These are phyloP conservation scores for Mucuna pruriens DNA, from an alignment of 306 rosid genomes.

Conservation along the genomic window DNA sequence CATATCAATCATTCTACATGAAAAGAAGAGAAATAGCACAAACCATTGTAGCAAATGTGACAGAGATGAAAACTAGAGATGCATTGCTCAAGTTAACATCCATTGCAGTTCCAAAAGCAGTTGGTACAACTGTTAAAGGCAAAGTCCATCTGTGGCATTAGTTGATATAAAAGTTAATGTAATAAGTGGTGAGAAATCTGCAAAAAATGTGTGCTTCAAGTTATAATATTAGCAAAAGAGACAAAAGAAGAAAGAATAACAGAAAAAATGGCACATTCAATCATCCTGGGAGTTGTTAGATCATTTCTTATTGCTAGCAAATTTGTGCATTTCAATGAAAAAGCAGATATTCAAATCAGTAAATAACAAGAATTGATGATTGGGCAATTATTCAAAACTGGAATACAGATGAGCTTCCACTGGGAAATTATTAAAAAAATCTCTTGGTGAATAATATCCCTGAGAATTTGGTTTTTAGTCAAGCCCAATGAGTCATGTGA, in stretches of 20 bases:
- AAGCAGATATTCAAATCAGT: background rate
- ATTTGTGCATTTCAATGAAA: constrained; percentile 9
- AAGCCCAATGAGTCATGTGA: too few relatives aligned
- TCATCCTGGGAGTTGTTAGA: constrained; percentile 21
- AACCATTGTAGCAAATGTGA: constrained; percentile 99
- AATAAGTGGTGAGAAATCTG: constrained; percentile 40
- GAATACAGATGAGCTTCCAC: constrained; percentile 7
- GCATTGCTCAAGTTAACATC: constrained; percentile 95
- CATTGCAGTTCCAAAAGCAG: constrained; percentile 96
- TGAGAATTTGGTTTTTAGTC: background rate
- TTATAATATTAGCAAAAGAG: constrained; percentile 13
- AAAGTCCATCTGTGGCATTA: constrained; percentile 99
- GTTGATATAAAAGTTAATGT: constrained; percentile 93
- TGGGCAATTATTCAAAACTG: background rate
- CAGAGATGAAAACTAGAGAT: constrained; percentile 94
- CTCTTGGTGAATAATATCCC: background rate
- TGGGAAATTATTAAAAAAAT: background rate
- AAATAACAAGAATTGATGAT: constrained; percentile 14
- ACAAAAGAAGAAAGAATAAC: background rate
- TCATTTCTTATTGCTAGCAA: background rate
- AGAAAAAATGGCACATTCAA: constrained; percentile 25
- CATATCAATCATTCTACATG: constrained; percentile 15
- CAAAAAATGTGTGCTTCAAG: constrained; percentile 39
- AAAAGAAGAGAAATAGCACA: constrained; percentile 47
- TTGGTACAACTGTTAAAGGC: constrained; percentile 99